Base-by-base conservation (phyloP, 2,329 filamentous ascomycete species). In the Aureobasidium leucospermi region DNA sequence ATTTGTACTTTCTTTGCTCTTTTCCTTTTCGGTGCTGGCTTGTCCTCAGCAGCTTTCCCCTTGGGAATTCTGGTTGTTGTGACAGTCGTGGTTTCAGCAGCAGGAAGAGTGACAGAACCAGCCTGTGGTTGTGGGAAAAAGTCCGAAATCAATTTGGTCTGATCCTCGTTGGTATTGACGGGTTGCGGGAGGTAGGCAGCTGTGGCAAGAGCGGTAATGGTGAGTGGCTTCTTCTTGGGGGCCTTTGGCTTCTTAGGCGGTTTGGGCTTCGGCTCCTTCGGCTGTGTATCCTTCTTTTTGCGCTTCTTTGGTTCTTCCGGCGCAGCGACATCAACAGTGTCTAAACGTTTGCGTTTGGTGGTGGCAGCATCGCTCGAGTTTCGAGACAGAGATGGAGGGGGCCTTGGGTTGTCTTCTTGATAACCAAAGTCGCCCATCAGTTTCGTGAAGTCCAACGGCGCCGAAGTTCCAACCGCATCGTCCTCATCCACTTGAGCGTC, bases 201-300 rank as follows among this genome's bases (percentile, higher is more conserved):
- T 1, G 86, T 93, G 10, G 89, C 88, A 52, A 89, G 75, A 42
- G 85, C 88, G 0, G 90, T 96, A 60, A 96, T 86, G 0, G 90
- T 95, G 42, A 84, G 84, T 0, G 85, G 74, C 70, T 87, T 92
- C 73, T 88, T 90, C 71, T 83, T 85, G 3, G 79, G 74, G 5
- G 77, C 75, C 64, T 84, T 87, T 23, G 73, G 69, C 67, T 82
- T 83, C 1, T 65, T 65, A 28, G 59, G 41, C 67, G 81, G 83
- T 1, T 64, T 65, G 13, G 58, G 34, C 60, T 32, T 60, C 52
- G 41, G 51, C 55, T 53, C 57, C 31, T 60, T 63, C 47, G 57
- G 39, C 42, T 62, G 61, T 31, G 15, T 10, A 47, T 29, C 43
- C 15, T 48, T 51, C 23, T 36, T 58, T 19, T 29, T 46, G 2